Evolutionary conservation across 768 basidiomycete species (phyloP).

Genomic region (Russula abietina): DNA sequence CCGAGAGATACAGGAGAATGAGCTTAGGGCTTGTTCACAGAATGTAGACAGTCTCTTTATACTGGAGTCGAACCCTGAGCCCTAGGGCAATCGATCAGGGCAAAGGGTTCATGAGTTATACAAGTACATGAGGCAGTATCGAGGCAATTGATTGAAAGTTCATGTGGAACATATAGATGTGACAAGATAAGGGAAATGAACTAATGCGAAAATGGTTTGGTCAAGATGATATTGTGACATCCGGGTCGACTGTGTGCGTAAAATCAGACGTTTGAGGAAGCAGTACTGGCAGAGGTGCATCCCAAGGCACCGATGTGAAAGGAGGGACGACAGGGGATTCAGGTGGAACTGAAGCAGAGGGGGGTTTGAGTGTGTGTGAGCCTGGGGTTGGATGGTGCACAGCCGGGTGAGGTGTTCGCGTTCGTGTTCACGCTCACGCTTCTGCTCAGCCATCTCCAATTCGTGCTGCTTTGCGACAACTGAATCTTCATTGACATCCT

Average conservation of each 20-base stretch:
- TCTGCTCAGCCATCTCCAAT: conserved; percentile 44
- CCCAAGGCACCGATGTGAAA: conserved; percentile 40
- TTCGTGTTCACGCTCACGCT: conserved; percentile 67
- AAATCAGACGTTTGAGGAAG: conserved; percentile 44
- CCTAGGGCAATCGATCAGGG: no score
- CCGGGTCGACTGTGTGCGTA: conserved; percentile 15
- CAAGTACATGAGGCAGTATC: no score
- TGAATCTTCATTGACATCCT: conserved; percentile 54
- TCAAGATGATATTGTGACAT: no score
- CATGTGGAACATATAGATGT: no score
- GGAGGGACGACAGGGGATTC: conserved; percentile 57
- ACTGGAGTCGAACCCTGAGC: no score
- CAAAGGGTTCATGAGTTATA: no score
- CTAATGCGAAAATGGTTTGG: no score
- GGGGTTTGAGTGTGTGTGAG: conserved; percentile 29
- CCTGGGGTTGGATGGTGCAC: conserved; percentile 34
- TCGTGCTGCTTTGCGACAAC: conserved; percentile 33
- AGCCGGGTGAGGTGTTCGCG: conserved; percentile 62
- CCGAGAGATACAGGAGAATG: no score
- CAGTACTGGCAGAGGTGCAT: conserved; percentile 48
- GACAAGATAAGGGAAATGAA: no score
- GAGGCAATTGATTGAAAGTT: no score
- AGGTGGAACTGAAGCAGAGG: conserved; percentile 52
- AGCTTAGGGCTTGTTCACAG: no score
- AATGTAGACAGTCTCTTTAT: no score